Base-by-base conservation (phyloP, 352 stramenopile species). In the Phytophthora meadii region DNA sequence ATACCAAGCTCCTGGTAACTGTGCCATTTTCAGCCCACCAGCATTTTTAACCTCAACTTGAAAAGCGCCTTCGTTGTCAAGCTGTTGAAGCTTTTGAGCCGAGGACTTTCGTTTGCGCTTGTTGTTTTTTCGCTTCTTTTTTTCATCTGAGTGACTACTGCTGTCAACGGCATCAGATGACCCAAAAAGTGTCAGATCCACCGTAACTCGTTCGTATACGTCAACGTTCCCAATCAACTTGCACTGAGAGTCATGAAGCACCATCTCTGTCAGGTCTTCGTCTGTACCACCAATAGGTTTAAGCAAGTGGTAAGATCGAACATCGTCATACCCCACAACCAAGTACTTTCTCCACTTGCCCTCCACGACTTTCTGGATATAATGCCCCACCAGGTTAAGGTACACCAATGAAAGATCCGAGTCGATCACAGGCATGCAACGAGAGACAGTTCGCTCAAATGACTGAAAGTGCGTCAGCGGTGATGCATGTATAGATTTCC, bases 391-490 rank as follows among this genome's bases (percentile, higher is more conserved):
- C 41, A 95, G 65, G 46, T 76, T 92, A 40, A 80, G 65, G 17
- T 93, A 92, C 30, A 92, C 71, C 52, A 74, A 42, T 5, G 70
- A 77, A 27, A 93, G 55, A 53, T 82, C 81, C 10, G 52, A 22
- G 50, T 94, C 80, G 3, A 78, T 51, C 3, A 91, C 72, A 37
- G 81, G 67, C 54, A 92, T 76, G 28, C 72, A 89, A 2, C 84
- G 80, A 27, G 82, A 87, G 36, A 95, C 71, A 0, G 82, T 92
- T 54, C 84, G 79, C 50, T 95, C 87, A 66, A 95, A 93, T n/a
- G 85, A 93, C 62, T 93, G 84, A n/a, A 93, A 95, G 37, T 92
- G 79, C 3, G 85, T 92, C 40, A 95, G 64, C 6, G 87, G 81
- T 5, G 85, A 93, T n/a, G 81, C 72, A 19, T 92, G 76, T 14